These are phyloP conservation scores for Phaeosphaeria sp. DNA, from an alignment of 2,329 filamentous ascomycete species.

Conservation along the genomic window DNA sequence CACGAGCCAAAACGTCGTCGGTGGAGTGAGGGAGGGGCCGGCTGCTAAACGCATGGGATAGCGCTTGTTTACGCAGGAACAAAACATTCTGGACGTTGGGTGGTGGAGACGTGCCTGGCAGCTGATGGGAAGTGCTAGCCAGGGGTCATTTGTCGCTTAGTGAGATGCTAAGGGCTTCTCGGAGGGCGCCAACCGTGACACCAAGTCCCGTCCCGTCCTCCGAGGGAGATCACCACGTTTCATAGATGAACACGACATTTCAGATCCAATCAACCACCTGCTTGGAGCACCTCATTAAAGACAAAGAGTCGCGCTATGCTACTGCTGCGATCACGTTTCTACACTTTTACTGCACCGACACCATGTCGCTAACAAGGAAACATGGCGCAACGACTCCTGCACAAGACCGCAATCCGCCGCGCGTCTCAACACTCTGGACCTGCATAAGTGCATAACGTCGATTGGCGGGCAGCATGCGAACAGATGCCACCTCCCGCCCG, in stretches of 20 bases:
- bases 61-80: slow-evolving; percentile 18
- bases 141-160: slow-evolving; percentile 7
- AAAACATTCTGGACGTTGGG: slow-evolving; percentile 8
- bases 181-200: slow-evolving; percentile 16
- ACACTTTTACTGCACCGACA: background rate
- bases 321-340: background rate
- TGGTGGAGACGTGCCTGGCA: slow-evolving; percentile 1
- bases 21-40: slow-evolving; percentile 8
- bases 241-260: background rate
- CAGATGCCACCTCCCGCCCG: slow-evolving; percentile 2
- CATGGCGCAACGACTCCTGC: background rate
- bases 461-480: slow-evolving; percentile 5
- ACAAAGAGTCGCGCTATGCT: background rate
- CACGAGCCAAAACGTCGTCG: background rate
- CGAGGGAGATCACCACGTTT: slow-evolving; percentile 8
- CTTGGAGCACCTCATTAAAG: background rate
- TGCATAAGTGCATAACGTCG: slow-evolving; percentile 8
- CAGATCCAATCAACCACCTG: slow-evolving; percentile 1
- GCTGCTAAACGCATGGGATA: slow-evolving; percentile 6
- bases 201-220: slow-evolving; percentile 11
- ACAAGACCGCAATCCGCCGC: slow-evolving; percentile 2
- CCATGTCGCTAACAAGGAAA: background rate
- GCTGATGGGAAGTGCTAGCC: slow-evolving; percentile 15
- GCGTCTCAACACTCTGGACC: slow-evolving; percentile 10
- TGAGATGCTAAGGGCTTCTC: background rate